Conservation (phyloP, 257 asterid species). For the Rehmannia glutinosa region DNA sequence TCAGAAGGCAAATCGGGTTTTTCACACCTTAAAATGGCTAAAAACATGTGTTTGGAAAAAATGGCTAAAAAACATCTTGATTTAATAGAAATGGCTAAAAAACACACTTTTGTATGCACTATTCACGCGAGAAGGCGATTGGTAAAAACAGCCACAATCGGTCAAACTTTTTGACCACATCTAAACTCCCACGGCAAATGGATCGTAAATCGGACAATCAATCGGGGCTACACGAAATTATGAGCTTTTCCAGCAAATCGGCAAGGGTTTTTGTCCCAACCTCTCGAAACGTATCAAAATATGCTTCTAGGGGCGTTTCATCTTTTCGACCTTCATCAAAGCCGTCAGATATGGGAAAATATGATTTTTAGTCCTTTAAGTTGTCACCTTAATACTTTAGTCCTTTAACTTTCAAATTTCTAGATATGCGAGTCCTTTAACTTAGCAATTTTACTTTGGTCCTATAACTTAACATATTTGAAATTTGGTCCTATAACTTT, state of each 20-base stretch:
- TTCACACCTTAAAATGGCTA: too few relatives aligned
- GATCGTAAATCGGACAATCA: conserved; percentile 21
- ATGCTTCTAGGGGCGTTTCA: neutral
- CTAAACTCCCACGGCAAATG: conserved; percentile 18
- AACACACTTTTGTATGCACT: conserved; percentile 2
- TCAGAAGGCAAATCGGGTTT: too few relatives aligned
- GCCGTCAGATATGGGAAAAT: conserved; percentile 34
- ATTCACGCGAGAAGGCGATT: conserved; percentile 20
- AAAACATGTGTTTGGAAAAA: too few relatives aligned
- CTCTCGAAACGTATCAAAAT: neutral
- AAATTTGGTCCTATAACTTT: too few relatives aligned
- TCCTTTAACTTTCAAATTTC: too few relatives aligned
- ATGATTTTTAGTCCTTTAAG: too few relatives aligned
- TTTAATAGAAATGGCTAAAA: too few relatives aligned
- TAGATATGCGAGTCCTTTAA: too few relatives aligned
- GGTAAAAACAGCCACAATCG: conserved; percentile 17
- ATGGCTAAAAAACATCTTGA: too few relatives aligned
- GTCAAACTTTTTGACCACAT: conserved; percentile 12
- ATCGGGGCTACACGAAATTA: neutral
- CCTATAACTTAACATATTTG: too few relatives aligned
- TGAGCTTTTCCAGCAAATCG: conserved; percentile 12
- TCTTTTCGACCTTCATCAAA: neutral
- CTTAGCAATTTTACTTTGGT: too few relatives aligned
- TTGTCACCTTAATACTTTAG: too few relatives aligned
- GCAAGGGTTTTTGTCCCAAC: conserved; percentile 17